Evolutionary conservation across 192 early-diverging fungal species (phyloP).

Genomic region (Kappamyces sp.): DNA sequence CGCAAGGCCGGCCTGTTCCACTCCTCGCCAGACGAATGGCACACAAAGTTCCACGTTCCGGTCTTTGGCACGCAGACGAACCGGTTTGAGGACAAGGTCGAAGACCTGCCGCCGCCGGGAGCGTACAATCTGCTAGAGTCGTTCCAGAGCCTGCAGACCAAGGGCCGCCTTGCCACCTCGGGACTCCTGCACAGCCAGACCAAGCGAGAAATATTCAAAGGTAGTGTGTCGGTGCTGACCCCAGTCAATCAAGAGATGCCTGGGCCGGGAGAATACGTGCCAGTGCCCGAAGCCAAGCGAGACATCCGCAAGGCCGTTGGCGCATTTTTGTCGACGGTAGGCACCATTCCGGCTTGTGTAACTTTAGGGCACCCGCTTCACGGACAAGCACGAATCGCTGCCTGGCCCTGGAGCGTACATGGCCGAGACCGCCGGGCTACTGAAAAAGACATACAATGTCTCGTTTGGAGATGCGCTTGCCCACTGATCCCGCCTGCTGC

Average conservation of each 20-base stretch:
- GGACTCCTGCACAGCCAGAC: slow-evolving; percentile 28
- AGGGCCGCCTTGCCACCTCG: slow-evolving; percentile 26
- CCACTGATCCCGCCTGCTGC: slow-evolving; percentile 11
- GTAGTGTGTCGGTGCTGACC: slow-evolving; percentile 18
- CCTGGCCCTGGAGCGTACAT: slow-evolving; percentile 47
- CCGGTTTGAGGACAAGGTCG: slow-evolving; percentile 29
- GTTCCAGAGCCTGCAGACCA: slow-evolving; percentile 36
- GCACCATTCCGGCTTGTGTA: neutral
- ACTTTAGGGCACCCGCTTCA: slow-evolving; percentile 35
- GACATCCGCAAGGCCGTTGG: slow-evolving; percentile 19
- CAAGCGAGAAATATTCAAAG: slow-evolving; percentile 37
- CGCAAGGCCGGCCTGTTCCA: slow-evolving; percentile 12
- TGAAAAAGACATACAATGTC: slow-evolving; percentile 50
- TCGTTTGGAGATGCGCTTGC: slow-evolving; percentile 27
- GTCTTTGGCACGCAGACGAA: slow-evolving; percentile 54
- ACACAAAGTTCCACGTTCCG: slow-evolving; percentile 30
- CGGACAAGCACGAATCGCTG: slow-evolving; percentile 14
- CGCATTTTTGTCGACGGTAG: slow-evolving; percentile 39
- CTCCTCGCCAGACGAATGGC: slow-evolving; percentile 8
- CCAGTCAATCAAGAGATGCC: slow-evolving; percentile 35
- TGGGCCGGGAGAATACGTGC: slow-evolving; percentile 45
- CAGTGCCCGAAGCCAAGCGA: slow-evolving; percentile 13
- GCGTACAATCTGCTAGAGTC: slow-evolving; percentile 41
- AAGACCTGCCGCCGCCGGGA: slow-evolving; percentile 47
- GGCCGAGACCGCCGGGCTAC: slow-evolving; percentile 29